Base-by-base conservation (phyloP, 768 basidiomycete species). In the Suillus tomentosus region DNA sequence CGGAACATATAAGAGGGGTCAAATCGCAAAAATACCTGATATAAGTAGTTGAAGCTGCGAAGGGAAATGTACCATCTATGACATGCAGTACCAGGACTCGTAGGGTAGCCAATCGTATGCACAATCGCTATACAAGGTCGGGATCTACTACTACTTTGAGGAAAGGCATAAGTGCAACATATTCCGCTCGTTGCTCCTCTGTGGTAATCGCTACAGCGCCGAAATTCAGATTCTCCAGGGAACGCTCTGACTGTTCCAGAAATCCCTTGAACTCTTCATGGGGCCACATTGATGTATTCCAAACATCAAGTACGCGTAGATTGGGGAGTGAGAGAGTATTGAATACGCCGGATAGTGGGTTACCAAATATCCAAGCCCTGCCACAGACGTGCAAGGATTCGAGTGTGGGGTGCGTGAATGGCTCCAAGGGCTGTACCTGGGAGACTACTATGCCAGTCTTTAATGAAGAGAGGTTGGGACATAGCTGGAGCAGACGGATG, bases 141-240 rank as follows among this genome's bases (percentile, higher is more conserved):
- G 17, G 8, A 45, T 45, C 43, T 5, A 24, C 22, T 27, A 51
- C 24, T 50, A 50, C 14, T 31, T 64, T 68, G 59, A 73, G 51
- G 24, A 64, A 73, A 1, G 70, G 71, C 61, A 71, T 51, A 57
- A 69, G 14, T 43, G 61, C 59, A 27, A 50, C 51, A 43, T 63
- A 71, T 42, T 57, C 63, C 15, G 43, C 53, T 45, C 63, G 61
- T 31, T 62, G 69, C 24, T 65, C 62, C 58, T 71, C 66, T 19
- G 45, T 70, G 10, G 65, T 19, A 10, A 64, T 51, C 60, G 60
- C 63, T 22, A 64, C 8, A 45, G 19, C 17, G 2, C 66, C 71
- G 13, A 70, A 61, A 39, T 70, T 64, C 34, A 71, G 67, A 22
- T 39, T 66, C 63, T 66, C 69, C 9, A 73, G 63, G 15, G 70